Conservation (phyloP, 306 rosid species). For the Vigna mungo region DNA sequence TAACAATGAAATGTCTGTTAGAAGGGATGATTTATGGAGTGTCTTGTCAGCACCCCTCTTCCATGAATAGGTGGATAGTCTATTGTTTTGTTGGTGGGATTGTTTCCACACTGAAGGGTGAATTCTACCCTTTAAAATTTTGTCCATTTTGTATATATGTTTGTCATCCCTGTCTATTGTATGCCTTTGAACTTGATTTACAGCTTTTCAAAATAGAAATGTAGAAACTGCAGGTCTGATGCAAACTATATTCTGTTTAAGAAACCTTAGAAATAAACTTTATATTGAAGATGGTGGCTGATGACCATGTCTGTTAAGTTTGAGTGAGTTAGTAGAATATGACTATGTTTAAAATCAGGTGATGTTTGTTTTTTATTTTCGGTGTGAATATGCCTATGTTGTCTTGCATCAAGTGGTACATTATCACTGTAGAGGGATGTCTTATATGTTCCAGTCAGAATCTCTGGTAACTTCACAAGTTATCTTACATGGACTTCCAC, state of each 20-base stretch:
- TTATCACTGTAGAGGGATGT: slow-evolving; percentile 21
- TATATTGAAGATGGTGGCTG: not conserved
- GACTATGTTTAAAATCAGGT: not conserved
- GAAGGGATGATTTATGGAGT: not conserved
- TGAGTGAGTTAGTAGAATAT: not conserved
- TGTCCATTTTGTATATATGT: slow-evolving; percentile 25
- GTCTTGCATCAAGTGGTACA: slow-evolving; percentile 27
- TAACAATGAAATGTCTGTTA: not conserved
- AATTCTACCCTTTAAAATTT: slow-evolving; percentile 22
- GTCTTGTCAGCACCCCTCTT: not conserved
- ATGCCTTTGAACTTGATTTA: slow-evolving; percentile 19
- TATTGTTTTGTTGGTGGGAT: not conserved
- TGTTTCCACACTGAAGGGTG: not conserved
- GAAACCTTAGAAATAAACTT: not conserved
- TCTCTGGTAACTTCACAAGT: not conserved
- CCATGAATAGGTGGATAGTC: slow-evolving; percentile 7
- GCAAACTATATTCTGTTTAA: slow-evolving; percentile 27
- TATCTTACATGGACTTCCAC: slow-evolving; percentile 28
- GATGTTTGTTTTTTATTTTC: slow-evolving; percentile 15
- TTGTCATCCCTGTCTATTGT: not conserved
- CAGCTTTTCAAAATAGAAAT: not conserved
- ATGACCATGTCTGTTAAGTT: not conserved
- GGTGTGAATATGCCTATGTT: slow-evolving; percentile 16
- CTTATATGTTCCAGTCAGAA: slow-evolving; percentile 17
- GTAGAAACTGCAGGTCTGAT: not conserved